Evolutionary conservation across 495 filamentous ascomycete genomes (phyloP).

Genomic region (Aspergillus sclerotioniger): DNA sequence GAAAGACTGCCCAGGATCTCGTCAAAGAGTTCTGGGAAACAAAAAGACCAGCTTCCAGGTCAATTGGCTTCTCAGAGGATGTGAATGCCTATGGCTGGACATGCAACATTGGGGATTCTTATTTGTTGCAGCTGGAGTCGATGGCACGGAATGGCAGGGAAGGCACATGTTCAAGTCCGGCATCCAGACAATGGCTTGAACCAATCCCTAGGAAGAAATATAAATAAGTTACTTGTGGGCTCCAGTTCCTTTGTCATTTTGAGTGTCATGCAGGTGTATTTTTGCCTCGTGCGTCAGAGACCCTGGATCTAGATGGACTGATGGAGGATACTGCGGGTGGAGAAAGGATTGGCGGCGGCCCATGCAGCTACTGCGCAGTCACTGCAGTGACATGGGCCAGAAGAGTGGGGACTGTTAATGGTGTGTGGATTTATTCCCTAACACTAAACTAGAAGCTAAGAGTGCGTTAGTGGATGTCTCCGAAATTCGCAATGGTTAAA

Average conservation of each 20-base stretch:
- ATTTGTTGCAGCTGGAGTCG: conserved; percentile 19
- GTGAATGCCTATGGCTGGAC: conserved; percentile 16
- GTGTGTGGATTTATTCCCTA: conserved; percentile 18
- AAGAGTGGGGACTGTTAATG: conserved; percentile 16
- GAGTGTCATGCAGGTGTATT: conserved; percentile 37
- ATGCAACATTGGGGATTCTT: conserved; percentile 25
- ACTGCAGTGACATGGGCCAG: conserved; percentile 26
- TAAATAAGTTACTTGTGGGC: conserved; percentile 18
- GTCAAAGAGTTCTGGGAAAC: conserved; percentile 10
- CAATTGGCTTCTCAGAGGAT: conserved; percentile 15
- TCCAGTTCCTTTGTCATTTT: conserved; percentile 32
- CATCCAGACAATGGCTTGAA: conserved; percentile 21
- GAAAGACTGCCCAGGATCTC: conserved; percentile 8
- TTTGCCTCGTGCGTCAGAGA: conserved; percentile 35
- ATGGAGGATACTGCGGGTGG: conserved; percentile 26
- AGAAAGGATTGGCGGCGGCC: conserved; percentile 33
- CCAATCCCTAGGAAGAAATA: conserved; percentile 24
- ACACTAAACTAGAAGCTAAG: conserved; percentile 14
- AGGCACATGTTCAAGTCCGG: conserved; percentile 27
- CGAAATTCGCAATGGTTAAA: conserved; percentile 5
- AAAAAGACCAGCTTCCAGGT: conserved; percentile 5
- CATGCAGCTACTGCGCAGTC: conserved; percentile 28
- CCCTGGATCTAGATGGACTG: conserved; percentile 37
- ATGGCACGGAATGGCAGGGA: conserved; percentile 13
- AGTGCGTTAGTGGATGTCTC: conserved; percentile 11